Evolutionary conservation across 257 asterid genomes (phyloP).

Genomic region (Orobanche coerulescens): DNA sequence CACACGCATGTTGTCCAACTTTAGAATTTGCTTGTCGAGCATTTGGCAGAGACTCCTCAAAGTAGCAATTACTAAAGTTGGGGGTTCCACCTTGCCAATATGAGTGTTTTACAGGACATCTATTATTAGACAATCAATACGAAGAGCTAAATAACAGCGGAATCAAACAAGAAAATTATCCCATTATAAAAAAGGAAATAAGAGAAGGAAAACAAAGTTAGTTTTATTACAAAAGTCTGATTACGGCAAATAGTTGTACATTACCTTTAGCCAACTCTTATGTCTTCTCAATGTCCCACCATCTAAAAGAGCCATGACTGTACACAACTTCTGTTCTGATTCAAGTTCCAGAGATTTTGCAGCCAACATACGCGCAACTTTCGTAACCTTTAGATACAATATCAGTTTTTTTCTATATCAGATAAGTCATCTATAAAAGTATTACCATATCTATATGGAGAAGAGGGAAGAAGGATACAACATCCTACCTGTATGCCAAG

Average conservation of each 20-base stretch:
- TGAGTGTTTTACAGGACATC: conserved; percentile 17
- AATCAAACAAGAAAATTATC: background rate
- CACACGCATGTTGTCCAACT: conserved; percentile 67
- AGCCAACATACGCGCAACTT: conserved; percentile 74
- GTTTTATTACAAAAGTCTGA: conserved; percentile 5
- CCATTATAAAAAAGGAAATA: background rate
- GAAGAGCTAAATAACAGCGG: conserved; percentile 1
- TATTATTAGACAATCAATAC: background rate
- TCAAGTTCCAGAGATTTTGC: conserved; percentile 46
- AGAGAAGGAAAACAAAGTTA: background rate
- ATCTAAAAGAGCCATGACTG: conserved; percentile 92
- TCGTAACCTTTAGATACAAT: conserved; percentile 57
- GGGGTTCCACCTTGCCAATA: conserved; percentile 76
- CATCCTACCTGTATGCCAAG: conserved; percentile 83
- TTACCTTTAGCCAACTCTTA: conserved; percentile 90
- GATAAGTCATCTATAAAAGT: conserved; percentile 10
- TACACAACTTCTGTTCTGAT: conserved; percentile 46
- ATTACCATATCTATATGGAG: background rate
- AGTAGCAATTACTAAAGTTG: conserved; percentile 80
- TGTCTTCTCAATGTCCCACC: conserved; percentile 90
- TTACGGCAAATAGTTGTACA: conserved; percentile 9
- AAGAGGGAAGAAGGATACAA: conserved; percentile 16
- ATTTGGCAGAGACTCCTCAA: conserved; percentile 74
- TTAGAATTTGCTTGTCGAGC: conserved; percentile 72
- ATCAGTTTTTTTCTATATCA: background rate